Conservation (phyloP, 768 basidiomycete species). For the Naganishia antarctica region DNA sequence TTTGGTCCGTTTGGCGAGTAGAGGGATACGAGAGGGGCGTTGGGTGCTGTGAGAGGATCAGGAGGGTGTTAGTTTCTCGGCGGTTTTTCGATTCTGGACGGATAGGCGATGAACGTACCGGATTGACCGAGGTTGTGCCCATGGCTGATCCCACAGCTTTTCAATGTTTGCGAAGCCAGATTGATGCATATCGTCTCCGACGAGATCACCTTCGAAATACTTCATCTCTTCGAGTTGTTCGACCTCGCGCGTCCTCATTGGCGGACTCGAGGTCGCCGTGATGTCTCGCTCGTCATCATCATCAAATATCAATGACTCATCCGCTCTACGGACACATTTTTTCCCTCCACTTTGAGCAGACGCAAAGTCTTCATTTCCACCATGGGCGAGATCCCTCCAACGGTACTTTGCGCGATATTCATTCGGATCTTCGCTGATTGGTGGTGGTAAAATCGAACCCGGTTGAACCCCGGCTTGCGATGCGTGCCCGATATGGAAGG, state of each 20-base stretch:
- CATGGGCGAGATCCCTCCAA: neutral
- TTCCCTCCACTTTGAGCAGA: too few species aligned
- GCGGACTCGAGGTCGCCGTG: too few species aligned
- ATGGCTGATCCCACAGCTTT: slow-evolving; percentile 5
- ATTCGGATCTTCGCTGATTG: slow-evolving; percentile 22
- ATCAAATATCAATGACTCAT: neutral
- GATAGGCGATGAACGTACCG: slow-evolving; percentile 3
- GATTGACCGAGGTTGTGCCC: slow-evolving; percentile 6
- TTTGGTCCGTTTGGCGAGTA: slow-evolving; percentile 90
- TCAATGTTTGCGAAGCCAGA: slow-evolving; percentile 3
- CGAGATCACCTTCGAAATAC: slow-evolving; percentile 9
- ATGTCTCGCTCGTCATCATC: neutral
- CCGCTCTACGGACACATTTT: too few species aligned
- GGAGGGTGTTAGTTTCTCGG: too few species aligned
- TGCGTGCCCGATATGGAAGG: too few species aligned
- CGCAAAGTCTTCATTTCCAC: too few species aligned
- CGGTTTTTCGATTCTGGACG: neutral
- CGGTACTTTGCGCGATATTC: slow-evolving; percentile 6
- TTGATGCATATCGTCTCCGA: neutral
- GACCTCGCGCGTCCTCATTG: neutral
- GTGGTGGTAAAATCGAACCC: neutral
- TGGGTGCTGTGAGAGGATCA: slow-evolving; percentile 51
- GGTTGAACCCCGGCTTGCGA: too few species aligned
- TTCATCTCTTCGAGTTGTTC: slow-evolving; percentile 7
- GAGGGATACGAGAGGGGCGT: slow-evolving; percentile 79